These are phyloP conservation scores for Adansonia grandidieri DNA, from an alignment of 441 rosid species.

Conservation along the genomic window DNA sequence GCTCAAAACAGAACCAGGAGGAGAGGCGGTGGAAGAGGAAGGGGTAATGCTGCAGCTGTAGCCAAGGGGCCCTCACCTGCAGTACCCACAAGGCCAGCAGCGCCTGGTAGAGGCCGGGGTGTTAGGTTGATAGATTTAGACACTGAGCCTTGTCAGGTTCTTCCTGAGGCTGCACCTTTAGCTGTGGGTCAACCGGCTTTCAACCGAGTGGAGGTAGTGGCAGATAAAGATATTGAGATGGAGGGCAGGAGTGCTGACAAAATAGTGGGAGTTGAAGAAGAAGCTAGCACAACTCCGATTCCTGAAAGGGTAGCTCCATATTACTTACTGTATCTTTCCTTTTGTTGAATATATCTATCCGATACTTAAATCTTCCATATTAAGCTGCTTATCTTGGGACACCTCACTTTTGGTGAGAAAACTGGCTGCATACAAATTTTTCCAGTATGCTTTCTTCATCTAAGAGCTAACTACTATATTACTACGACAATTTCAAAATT, in stretches of 20 bases:
- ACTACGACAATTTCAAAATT: background rate
- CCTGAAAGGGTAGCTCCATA: conserved; percentile 76
- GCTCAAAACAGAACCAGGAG: conserved; percentile 77
- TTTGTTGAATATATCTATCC: background rate
- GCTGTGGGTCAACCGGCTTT: conserved; percentile 66
- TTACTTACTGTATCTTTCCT: conserved; percentile 27
- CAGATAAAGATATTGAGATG: conserved; percentile 77
- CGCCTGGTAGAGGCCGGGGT: conserved; percentile 89
- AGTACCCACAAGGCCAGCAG: conserved; percentile 66
- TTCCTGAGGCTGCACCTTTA: conserved; percentile 62
- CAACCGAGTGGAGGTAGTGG: conserved; percentile 73
- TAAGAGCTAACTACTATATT: background rate
- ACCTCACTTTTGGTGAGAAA: background rate
- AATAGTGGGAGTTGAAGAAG: conserved; percentile 73
- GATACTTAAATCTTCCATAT: background rate
- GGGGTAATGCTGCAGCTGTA: conserved; percentile 86
- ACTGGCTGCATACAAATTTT: background rate
- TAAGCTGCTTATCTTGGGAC: background rate
- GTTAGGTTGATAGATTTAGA: conserved; percentile 86
- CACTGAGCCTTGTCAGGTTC: conserved; percentile 80
- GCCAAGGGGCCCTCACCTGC: conserved; percentile 62
- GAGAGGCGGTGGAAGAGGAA: conserved; percentile 91
- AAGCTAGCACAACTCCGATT: conserved; percentile 74
- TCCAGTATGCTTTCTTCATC: background rate
- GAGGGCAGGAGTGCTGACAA: conserved; percentile 86